Conservation (phyloP, 1,284 basidiomycete genomes). For the Cryptococcus maquisensis region DNA sequence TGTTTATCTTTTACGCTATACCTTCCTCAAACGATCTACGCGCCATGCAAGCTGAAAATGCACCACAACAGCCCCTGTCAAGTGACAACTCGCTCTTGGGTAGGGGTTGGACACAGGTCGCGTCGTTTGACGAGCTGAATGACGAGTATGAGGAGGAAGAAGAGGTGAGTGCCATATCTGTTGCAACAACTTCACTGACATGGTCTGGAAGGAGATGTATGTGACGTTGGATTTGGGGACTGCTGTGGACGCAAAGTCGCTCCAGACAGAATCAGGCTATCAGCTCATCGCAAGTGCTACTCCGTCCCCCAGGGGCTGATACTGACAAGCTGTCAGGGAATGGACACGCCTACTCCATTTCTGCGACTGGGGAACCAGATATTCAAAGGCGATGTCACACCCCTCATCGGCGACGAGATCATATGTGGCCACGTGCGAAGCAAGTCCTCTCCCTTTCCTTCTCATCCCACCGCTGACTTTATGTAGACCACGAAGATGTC, state of each 20-base stretch:
- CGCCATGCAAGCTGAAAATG: background rate
- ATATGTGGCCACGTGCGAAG: constrained; percentile 37
- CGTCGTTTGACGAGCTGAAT: constrained; percentile 36
- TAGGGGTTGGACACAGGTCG: constrained; percentile 36
- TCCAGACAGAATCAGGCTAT: constrained; percentile 36
- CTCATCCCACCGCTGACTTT: background rate
- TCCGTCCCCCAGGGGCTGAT: background rate
- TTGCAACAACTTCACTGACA: background rate
- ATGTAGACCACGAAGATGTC: constrained; percentile 29
- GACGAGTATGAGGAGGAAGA: constrained; percentile 34
- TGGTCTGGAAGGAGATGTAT: constrained; percentile 28
- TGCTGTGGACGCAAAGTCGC: constrained; percentile 27
- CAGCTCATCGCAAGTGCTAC: constrained; percentile 39
- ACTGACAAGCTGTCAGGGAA: constrained; percentile 24
- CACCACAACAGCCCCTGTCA: background rate
- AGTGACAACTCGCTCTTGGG: constrained; percentile 20
- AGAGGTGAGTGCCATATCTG: constrained; percentile 26
- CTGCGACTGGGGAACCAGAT: constrained; percentile 45
- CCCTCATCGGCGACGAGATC: constrained; percentile 45
- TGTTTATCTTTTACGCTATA: background rate
- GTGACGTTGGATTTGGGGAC: constrained; percentile 41
- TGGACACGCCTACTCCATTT: constrained; percentile 46
- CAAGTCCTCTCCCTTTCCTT: constrained; percentile 12
- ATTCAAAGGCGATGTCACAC: constrained; percentile 37
- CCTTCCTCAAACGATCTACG: background rate